phyloP scores from a whole-genome alignment of 768 basidiomycete genomes.

The Termitomyces sp. region DNA sequence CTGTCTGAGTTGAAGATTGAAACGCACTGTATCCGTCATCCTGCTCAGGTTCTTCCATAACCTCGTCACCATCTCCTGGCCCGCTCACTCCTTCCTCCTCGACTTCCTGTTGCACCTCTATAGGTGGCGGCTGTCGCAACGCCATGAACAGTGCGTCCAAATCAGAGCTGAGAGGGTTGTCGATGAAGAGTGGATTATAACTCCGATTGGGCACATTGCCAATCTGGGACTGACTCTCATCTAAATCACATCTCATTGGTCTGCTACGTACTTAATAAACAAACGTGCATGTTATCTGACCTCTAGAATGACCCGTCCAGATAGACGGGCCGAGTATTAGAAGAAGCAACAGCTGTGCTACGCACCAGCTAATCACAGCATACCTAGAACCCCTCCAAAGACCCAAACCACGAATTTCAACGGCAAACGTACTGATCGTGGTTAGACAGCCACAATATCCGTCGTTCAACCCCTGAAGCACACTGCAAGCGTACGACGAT shows the following conservation, averaged over 20 bases:
- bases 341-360: conserved; percentile 65
- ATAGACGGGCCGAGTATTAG: conserved; percentile 67
- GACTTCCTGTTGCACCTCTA: conserved; percentile 48
- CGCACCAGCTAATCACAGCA: conserved; percentile 57
- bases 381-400: conserved; percentile 63
- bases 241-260: not conserved
- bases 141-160: conserved; percentile 22
- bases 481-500: conserved; percentile 48
- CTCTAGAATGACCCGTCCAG: conserved; percentile 36
- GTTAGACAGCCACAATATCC: conserved; percentile 96
- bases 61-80: conserved; percentile 61
- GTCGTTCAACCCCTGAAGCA: conserved; percentile 78
- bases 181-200: conserved; percentile 25
- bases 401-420: conserved; percentile 61
- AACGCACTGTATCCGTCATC: conserved; percentile 77
- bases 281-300: conserved; percentile 48
- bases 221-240: conserved; percentile 7
- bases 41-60: conserved; percentile 78
- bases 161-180: conserved; percentile 11
- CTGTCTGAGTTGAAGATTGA: conserved; percentile 15
- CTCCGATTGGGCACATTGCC: conserved; percentile 24
- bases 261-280: conserved; percentile 6
- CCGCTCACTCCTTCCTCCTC: conserved; percentile 61
- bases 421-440: conserved; percentile 90
- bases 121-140: conserved; percentile 29